These are phyloP conservation scores for Acacia concinna DNA, from an alignment of 331 rosid genomes.

Conservation along the genomic window DNA sequence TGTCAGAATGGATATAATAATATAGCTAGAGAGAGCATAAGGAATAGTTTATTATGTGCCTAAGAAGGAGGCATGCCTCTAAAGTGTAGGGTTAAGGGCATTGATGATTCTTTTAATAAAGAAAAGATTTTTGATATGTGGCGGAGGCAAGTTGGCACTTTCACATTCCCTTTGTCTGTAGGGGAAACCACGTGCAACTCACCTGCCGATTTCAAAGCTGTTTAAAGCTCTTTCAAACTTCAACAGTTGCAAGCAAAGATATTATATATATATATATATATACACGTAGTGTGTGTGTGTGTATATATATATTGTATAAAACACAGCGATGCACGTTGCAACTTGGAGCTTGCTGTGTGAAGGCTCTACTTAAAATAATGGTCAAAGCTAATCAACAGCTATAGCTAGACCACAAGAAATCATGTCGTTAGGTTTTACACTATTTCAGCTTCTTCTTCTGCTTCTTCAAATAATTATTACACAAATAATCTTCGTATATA, in stretches of 20 bases:
- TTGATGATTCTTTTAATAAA: slow-evolving; percentile 14
- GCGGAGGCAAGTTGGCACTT: slow-evolving; percentile 36
- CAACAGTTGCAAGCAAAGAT: slow-evolving; percentile 37
- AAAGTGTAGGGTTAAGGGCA: slow-evolving; percentile 16
- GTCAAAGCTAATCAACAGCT: slow-evolving; percentile 25
- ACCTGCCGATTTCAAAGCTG: slow-evolving; percentile 55
- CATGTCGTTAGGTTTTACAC: slow-evolving; percentile 2
- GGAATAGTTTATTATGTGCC: not conserved
- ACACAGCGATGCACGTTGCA: slow-evolving; percentile 26
- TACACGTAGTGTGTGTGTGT: not conserved
- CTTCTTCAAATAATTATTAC: not conserved
- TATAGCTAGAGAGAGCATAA: not conserved
- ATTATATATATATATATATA: not conserved
- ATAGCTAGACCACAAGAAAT: not conserved
- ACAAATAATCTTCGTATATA: not conserved
- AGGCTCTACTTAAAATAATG: not conserved
- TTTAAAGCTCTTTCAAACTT: not conserved
- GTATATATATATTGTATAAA: not conserved
- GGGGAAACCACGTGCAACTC: slow-evolving; percentile 74
- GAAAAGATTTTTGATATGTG: not conserved
- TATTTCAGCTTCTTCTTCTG: not conserved
- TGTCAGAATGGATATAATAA: too few species aligned
- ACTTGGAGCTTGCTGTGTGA: slow-evolving; percentile 46
- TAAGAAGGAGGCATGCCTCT: slow-evolving; percentile 33
- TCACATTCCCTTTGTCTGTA: slow-evolving; percentile 85